Evolutionary conservation across 1,284 basidiomycete species (phyloP), one percentile per base, ranked within the genome.

Genomic region (Tetrapyrgos nigripes): DNA sequence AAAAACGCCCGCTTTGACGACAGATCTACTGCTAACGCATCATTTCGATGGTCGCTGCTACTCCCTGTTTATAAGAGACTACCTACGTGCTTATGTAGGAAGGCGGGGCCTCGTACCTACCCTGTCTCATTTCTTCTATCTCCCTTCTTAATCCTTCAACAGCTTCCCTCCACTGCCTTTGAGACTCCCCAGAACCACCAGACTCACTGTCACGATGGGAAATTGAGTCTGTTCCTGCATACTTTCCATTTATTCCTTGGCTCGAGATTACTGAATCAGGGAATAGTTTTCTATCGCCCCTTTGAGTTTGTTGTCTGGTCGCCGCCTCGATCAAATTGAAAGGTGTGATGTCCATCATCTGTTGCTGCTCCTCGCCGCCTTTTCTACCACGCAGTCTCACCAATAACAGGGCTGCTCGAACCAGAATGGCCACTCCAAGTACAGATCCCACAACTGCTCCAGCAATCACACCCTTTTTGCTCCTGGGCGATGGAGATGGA

Each of bases 381-480:
- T 28, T 24, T 13, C 52, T 37, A 29, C 28, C 29, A 21, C 52
- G 37, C 4, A 37, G 37, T 26, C 40, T 24, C 53, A 53, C 51
- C 10, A 55, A 27, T 28, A 59, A 13, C 21, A 55, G 24, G 27
- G 45, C 48, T 17, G 23, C 9, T 13, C 31, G 23, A 17, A 29
- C 44, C 17, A 55, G 4, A 17, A 56, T 9, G 4, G 13, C 44
- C 13, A 55, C 29, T 3, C 53, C 58, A n/a, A 43, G 40, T 26
- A 59, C 4, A 10, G 27, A n/a, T 24, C 58, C 53, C 24, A 59
- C 29, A 11, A 59, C 53, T n/a, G 49, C 58, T 8, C 58, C 58
- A 6, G 53, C 53, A 28, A 59, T 52, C n/a, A 44, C 40, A 1
- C 53, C 49, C 5, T 21, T 48, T 17, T 55, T 55, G 4, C 24